Percentiles rank a stretch among this genome's conserved stretches.
Conservation (phyloP, 768 basidiomycete genomes). For the Lanmaoa pseudosensibilis region DNA sequence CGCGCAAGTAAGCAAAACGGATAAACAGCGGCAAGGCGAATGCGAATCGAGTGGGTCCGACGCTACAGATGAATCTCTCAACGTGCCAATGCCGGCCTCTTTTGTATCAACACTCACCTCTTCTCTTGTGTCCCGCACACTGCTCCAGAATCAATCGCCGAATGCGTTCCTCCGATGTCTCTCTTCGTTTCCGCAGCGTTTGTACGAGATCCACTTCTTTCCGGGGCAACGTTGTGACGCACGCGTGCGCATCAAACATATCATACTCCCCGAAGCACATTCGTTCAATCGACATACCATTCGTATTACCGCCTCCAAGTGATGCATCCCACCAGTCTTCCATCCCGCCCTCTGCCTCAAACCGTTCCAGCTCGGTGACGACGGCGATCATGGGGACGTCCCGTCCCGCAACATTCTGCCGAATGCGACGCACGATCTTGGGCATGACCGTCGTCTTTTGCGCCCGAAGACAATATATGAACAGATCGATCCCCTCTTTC, state of each 20-base stretch:
- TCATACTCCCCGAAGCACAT: slow-evolving; percentile 20
- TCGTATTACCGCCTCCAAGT: slow-evolving; percentile 15
- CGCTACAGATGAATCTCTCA: slow-evolving; percentile 9
- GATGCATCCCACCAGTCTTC: slow-evolving; percentile 32
- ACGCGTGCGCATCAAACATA: slow-evolving; percentile 37
- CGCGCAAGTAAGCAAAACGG: neutral
- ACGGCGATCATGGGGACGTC: slow-evolving; percentile 24
- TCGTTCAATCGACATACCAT: slow-evolving; percentile 31
- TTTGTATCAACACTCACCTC: slow-evolving; percentile 9
- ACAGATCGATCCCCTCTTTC: slow-evolving; percentile 19
- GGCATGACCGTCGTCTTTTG: slow-evolving; percentile 19
- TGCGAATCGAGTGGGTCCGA: neutral
- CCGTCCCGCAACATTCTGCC: neutral
- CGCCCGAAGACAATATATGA: slow-evolving; percentile 27
- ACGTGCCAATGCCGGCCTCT: neutral
- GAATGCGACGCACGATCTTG: slow-evolving; percentile 5
- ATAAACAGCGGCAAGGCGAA: slow-evolving; percentile 3
- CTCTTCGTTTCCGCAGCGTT: slow-evolving; percentile 20
- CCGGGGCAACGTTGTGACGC: slow-evolving; percentile 36
- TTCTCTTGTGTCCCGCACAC: slow-evolving; percentile 13
- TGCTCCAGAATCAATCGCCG: slow-evolving; percentile 13
- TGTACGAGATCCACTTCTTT: slow-evolving; percentile 13
- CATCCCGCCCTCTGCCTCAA: slow-evolving; percentile 20
- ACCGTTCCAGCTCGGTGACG: slow-evolving; percentile 29
- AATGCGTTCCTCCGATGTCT: slow-evolving; percentile 15